Evolutionary conservation across 768 basidiomycete genomes (phyloP).

Genomic region (Trametopsis cervina): DNA sequence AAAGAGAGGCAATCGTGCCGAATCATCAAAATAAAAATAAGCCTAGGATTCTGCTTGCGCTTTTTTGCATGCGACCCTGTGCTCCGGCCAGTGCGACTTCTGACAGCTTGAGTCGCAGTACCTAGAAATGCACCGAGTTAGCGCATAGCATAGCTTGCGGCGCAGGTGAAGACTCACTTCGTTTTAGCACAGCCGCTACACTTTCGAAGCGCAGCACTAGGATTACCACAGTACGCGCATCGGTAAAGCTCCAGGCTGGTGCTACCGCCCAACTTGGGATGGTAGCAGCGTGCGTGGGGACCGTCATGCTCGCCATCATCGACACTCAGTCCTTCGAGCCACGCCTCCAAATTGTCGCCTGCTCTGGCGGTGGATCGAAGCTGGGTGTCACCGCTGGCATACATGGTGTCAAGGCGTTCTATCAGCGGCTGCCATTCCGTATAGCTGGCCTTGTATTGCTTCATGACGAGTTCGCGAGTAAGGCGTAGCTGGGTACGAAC

Average conservation of each 20-base stretch:
- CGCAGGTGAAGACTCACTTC: conserved; percentile 24
- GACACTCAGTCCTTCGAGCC: conserved; percentile 44
- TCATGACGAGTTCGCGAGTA: conserved; percentile 44
- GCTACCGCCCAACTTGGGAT: too few relatives aligned
- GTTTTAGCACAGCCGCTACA: conserved; percentile 38
- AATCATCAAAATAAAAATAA: too few relatives aligned
- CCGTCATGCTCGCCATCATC: conserved; percentile 29
- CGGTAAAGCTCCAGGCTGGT: conserved; percentile 47
- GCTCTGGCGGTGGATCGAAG: conserved; percentile 30
- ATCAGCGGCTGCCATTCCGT: not conserved
- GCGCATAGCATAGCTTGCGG: not conserved
- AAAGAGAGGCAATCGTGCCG: too few relatives aligned
- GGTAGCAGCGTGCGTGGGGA: too few relatives aligned
- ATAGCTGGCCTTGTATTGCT: conserved; percentile 28
- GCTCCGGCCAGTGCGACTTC: conserved; percentile 29
- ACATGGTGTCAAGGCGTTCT: conserved; percentile 21
- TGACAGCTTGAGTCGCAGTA: conserved; percentile 40
- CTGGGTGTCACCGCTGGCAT: conserved; percentile 19
- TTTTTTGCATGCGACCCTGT: conserved; percentile 25
- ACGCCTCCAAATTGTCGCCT: conserved; percentile 51
- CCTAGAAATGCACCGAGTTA: conserved; percentile 18
- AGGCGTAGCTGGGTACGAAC: conserved; percentile 47
- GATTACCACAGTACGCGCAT: conserved; percentile 62
- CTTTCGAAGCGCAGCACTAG: conserved; percentile 49
- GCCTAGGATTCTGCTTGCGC: conserved; percentile 4